phyloP scores from a whole-genome alignment of 75 land plant species.

The Larix kaempferi region DNA sequence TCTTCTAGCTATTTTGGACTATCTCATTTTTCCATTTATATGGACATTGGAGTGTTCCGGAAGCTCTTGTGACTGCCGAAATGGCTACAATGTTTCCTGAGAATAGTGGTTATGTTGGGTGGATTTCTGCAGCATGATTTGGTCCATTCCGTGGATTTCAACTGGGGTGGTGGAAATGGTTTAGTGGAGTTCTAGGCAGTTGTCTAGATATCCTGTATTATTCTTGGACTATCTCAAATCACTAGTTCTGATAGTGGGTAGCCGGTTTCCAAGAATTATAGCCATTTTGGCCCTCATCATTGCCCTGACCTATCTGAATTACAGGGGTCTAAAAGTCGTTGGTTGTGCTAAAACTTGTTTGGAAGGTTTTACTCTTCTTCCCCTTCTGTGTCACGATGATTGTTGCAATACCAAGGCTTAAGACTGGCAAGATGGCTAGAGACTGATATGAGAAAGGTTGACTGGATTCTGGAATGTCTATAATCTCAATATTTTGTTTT shows the following conservation, averaged over 20 bases:
- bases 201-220: constrained; percentile 73
- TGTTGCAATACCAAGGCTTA: constrained; percentile 52
- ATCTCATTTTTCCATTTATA: constrained; percentile 59
- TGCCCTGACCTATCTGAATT: constrained; percentile 61
- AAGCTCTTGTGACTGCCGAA: constrained; percentile 83
- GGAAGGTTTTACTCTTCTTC: constrained; percentile 56
- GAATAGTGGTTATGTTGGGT: constrained; percentile 81
- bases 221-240: constrained; percentile 80
- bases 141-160: constrained; percentile 79
- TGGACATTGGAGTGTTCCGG: constrained; percentile 88
- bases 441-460: constrained; percentile 29
- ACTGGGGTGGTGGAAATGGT: constrained; percentile 79
- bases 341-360: constrained; percentile 56
- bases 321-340: constrained; percentile 63
- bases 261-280: constrained; percentile 28
- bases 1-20: constrained; percentile 68
- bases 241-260: constrained; percentile 42
- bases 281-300: constrained; percentile 40
- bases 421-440: constrained; percentile 59
- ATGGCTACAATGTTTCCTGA: constrained; percentile 75
- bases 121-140: constrained; percentile 75
- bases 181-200: constrained; percentile 68
- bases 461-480: constrained; percentile 70
- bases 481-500: constrained; percentile 71
- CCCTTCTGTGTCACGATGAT: constrained; percentile 55